Evolutionary conservation across 1,284 basidiomycete species (phyloP).

Genomic region (Serendipita sp.): DNA sequence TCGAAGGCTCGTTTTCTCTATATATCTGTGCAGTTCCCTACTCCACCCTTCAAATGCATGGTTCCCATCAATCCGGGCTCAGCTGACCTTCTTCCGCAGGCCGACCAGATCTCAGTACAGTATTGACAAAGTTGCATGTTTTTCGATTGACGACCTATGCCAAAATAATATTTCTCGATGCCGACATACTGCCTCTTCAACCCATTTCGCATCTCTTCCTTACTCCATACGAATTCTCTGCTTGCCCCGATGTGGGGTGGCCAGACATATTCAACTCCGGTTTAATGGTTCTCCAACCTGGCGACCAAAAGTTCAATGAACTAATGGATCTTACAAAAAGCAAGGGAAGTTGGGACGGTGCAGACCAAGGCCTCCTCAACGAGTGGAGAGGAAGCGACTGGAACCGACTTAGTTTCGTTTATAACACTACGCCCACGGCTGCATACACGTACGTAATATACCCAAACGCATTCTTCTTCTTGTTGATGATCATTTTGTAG

Average conservation of each 20-base stretch:
- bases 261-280: conserved; percentile 98
- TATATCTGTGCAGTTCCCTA: neutral
- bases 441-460: conserved; percentile 71
- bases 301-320: conserved; percentile 66
- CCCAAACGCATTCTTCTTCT: conserved; percentile 10
- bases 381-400: conserved; percentile 81
- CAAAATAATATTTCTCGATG: conserved; percentile 90
- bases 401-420: conserved; percentile 87
- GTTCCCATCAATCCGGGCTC: neutral
- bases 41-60: neutral
- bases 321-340: conserved; percentile 54
- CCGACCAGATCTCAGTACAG: conserved; percentile 80
- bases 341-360: conserved; percentile 90
- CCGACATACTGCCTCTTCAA: conserved; percentile 82
- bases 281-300: conserved; percentile 76
- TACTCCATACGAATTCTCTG: conserved; percentile 64
- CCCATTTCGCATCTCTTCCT: conserved; percentile 82
- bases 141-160: conserved; percentile 81
- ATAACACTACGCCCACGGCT: conserved; percentile 95
- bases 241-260: conserved; percentile 93
- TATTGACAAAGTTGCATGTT: conserved; percentile 89
- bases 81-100: conserved; percentile 34
- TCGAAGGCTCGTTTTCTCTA: conserved; percentile 8
- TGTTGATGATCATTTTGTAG: conserved; percentile 25
- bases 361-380: conserved; percentile 91